Percentiles rank a stretch among this genome's conserved stretches.
These are phyloP conservation scores for Tetracladium setigerum DNA, from an alignment of 495 filamentous ascomycete species.

Conservation along the genomic window DNA sequence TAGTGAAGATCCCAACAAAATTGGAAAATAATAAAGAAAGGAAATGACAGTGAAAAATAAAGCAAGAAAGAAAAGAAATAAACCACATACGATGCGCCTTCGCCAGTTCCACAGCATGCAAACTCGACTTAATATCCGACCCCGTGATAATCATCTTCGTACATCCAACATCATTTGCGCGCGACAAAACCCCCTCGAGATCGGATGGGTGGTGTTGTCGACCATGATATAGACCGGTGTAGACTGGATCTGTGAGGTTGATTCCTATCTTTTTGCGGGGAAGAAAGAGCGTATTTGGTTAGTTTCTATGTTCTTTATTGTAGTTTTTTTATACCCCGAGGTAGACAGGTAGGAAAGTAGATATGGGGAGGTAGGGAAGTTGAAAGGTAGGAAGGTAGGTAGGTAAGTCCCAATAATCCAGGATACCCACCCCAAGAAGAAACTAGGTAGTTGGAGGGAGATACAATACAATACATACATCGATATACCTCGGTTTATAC, in stretches of 20 bases:
- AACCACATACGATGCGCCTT: conserved; percentile 63
- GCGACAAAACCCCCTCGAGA: conserved; percentile 63
- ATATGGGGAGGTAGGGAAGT: neutral
- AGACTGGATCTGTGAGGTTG: conserved; percentile 87
- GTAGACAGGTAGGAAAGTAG: no score
- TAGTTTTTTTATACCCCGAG: no score
- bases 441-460: no score
- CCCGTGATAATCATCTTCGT: conserved; percentile 89
- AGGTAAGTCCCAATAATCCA: no score
- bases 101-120: conserved; percentile 65
- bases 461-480: conserved; percentile 9
- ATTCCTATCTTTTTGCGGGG: conserved; percentile 76
- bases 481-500: conserved; percentile 12
- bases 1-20: no score
- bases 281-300: no score
- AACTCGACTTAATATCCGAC: conserved; percentile 73
- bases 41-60: no score
- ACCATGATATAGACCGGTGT: conserved; percentile 75
- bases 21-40: no score
- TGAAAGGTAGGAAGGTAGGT: neutral
- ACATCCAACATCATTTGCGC: conserved; percentile 71
- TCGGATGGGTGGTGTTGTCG: conserved; percentile 76
- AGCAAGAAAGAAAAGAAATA: no score
- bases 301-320: no score
- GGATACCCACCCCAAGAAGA: no score